A percentile compares a stretch with the other conserved stretches of the same genome.
phyloP scores from a whole-genome alignment of 257 asterid genomes.

The Solanum ahanhuiri region DNA sequence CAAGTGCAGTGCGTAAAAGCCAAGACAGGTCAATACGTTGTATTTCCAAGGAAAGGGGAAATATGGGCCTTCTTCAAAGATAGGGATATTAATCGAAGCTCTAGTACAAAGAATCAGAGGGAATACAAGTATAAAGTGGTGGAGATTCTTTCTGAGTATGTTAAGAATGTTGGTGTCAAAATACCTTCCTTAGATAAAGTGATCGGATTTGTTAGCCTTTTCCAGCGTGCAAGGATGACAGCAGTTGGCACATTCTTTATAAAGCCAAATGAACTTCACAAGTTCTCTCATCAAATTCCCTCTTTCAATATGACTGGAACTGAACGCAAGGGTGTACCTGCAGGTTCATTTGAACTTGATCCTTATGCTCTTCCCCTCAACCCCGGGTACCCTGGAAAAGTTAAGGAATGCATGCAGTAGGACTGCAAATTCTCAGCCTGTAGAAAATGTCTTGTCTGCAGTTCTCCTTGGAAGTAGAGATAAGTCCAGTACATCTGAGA shows the following conservation, averaged over 20 bases:
- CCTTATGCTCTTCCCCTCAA: constrained; percentile 52
- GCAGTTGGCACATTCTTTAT: constrained; percentile 11
- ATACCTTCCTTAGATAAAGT: constrained; percentile 50
- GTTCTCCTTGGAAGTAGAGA: not conserved
- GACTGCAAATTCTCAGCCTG: constrained; percentile 1
- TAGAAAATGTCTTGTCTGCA: not conserved
- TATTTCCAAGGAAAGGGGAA: constrained; percentile 58
- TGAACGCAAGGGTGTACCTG: constrained; percentile 57
- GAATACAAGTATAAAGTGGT: constrained; percentile 46
- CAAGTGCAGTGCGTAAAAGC: constrained; percentile 26
- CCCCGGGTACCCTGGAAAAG: constrained; percentile 26
- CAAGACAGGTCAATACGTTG: constrained; percentile 8
- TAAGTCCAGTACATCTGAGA: too few relatives aligned
- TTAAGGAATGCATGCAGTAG: not conserved
- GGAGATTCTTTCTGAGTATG: constrained; percentile 49
- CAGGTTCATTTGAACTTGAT: constrained; percentile 73
- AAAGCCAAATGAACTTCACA: constrained; percentile 24
- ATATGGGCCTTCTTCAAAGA: constrained; percentile 64
- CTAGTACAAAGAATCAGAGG: constrained; percentile 14
- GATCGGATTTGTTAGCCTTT: constrained; percentile 47
- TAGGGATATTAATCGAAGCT: constrained; percentile 44
- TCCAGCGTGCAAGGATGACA: constrained; percentile 23
- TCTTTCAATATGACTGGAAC: constrained; percentile 36
- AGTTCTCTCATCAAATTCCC: constrained; percentile 57
- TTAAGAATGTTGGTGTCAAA: constrained; percentile 19